Conservation (phyloP, 192 early-diverging fungal genomes). For the Linnemannia elongata region DNA sequence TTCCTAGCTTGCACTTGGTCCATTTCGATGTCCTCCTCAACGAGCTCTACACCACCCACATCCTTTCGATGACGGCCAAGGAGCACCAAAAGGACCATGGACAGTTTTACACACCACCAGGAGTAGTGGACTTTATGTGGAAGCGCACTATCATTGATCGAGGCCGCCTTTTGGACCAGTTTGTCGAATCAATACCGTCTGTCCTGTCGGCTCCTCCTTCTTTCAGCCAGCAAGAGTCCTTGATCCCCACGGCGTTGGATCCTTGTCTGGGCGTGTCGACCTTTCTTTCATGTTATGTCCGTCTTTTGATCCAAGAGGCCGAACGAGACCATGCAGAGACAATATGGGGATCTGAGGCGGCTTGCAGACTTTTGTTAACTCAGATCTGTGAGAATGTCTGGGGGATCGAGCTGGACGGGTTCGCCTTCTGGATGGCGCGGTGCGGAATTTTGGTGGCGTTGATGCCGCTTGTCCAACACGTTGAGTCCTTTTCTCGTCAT, state of each 20-base stretch:
- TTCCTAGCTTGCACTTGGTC: neutral
- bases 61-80: constrained; percentile 61
- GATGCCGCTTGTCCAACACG: constrained; percentile 61
- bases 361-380: constrained; percentile 40
- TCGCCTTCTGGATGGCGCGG: constrained; percentile 64
- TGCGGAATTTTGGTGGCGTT: constrained; percentile 65
- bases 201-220: neutral
- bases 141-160: constrained; percentile 37
- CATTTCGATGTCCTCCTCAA: constrained; percentile 61
- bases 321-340: constrained; percentile 13
- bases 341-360: constrained; percentile 58
- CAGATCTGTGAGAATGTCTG: constrained; percentile 62
- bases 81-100: constrained; percentile 75
- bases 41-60: constrained; percentile 64
- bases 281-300: constrained; percentile 65
- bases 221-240: neutral
- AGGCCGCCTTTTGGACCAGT: constrained; percentile 19
- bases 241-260: constrained; percentile 59
- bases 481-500: constrained; percentile 17
- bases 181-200: constrained; percentile 9
- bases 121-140: constrained; percentile 73
- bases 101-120: constrained; percentile 70
- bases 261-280: constrained; percentile 71
- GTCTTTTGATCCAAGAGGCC: constrained; percentile 51
- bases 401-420: constrained; percentile 71